Percentiles rank a stretch among this genome's conserved stretches.
Conservation (phyloP, 192 early-diverging fungal species). For the Bifiguratus adelaidae region DNA sequence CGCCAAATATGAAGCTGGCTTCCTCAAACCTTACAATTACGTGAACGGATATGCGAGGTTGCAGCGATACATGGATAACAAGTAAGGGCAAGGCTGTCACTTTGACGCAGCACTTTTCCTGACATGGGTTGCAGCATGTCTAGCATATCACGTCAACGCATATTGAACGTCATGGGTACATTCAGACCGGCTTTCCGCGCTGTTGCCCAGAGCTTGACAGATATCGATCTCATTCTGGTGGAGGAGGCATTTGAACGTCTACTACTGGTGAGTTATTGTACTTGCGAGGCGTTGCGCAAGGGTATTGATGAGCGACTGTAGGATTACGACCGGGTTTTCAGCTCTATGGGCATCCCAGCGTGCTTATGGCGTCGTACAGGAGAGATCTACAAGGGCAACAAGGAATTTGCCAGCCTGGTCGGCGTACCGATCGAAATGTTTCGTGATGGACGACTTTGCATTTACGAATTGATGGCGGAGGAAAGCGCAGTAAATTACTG, state of each 20-base stretch:
- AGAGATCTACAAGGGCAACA: conserved; percentile 93
- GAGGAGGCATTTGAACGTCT: conserved; percentile 95
- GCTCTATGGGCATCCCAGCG: conserved; percentile 90
- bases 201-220: conserved; percentile 82
- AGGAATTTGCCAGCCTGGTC: conserved; percentile 86
- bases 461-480: conserved; percentile 74
- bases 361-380: conserved; percentile 94
- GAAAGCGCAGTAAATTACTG: conserved; percentile 95
- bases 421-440: conserved; percentile 75
- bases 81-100: conserved; percentile 26
- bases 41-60: conserved; percentile 82
- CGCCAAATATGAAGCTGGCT: conserved; percentile 92
- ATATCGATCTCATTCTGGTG: conserved; percentile 88
- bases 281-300: background rate
- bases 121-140: conserved; percentile 38
- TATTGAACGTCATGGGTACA: conserved; percentile 77
- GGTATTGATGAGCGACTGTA: conserved; percentile 1
- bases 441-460: conserved; percentile 44
- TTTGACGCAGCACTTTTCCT: background rate
- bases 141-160: conserved; percentile 56
- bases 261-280: conserved; percentile 42
- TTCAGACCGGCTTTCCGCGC: conserved; percentile 84
- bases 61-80: conserved; percentile 83
- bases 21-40: conserved; percentile 96
- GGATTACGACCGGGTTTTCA: conserved; percentile 95